Conservation (phyloP, 495 filamentous ascomycete genomes). For the Tuber borchii region DNA sequence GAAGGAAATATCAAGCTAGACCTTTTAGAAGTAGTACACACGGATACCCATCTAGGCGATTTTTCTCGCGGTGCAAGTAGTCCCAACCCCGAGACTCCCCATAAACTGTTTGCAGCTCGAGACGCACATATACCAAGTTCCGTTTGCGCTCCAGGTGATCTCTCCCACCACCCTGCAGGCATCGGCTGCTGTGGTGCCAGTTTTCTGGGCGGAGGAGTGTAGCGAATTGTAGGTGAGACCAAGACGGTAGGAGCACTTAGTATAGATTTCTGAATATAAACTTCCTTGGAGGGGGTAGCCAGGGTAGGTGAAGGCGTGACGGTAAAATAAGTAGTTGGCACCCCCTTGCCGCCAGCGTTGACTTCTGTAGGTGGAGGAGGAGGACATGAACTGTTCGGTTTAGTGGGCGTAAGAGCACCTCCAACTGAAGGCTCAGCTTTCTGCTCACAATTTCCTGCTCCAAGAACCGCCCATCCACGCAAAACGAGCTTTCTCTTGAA, state of each 20-base stretch:
- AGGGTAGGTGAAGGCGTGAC: neutral
- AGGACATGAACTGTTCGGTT: neutral
- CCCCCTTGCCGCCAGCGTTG: neutral
- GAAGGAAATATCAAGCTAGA: neutral
- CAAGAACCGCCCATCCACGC: neutral
- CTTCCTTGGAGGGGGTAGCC: neutral
- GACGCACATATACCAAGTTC: constrained; percentile 24
- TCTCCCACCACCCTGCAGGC: constrained; percentile 12
- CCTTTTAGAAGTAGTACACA: neutral
- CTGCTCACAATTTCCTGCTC: neutral
- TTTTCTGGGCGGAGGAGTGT: neutral
- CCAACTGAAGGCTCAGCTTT: neutral
- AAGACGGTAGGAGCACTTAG: neutral
- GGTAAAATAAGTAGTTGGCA: neutral
- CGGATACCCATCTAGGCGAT: constrained; percentile 6
- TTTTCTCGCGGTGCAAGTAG: constrained; percentile 9
- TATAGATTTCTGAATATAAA: neutral
- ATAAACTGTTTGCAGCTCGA: constrained; percentile 10
- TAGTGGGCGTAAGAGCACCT: neutral
- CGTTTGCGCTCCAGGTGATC: constrained; percentile 8
- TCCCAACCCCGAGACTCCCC: constrained; percentile 8
- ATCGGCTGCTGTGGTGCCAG: neutral
- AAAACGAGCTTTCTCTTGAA: no score
- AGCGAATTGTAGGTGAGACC: neutral
- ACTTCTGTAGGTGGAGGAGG: neutral